Base-by-base conservation (phyloP, 441 rosid genomes). In the Mallotus repandus region DNA sequence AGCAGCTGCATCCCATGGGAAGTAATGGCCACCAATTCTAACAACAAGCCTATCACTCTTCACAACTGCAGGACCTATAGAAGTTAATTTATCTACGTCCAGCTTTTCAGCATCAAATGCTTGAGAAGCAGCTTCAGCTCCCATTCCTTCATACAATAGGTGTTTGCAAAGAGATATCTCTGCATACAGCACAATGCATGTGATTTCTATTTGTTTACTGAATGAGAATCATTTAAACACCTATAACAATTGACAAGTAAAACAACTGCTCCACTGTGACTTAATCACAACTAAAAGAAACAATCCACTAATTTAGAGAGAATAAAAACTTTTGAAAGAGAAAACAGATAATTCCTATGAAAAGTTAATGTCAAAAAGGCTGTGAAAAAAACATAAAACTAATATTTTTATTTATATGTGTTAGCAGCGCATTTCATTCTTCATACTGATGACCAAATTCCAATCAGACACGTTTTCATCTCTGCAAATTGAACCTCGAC, bases 91-190 rank as follows among this genome's bases (percentile, higher is more conserved):
- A 65, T 81, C 78, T 66, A 76, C 69, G 74, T 85, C 89, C 54
- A 85, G 78, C 73, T 84, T 89, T 79, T 83, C 87, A 62, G 89
- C 80, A 74, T 81, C 85, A 83, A 88, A 89, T 78, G 84, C 89
- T 82, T 72, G 81, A 77, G 91, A 81, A 74, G 91, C 90, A 32
- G 91, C 93, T 73, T 83, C 86, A 69, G 85, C 77, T 64, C 88
- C 89, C 88, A 88, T 83, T 75, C 87, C 86, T 81, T 84, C 84
- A 71, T 68, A 54, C 63, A 88, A 70, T 76, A 85, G 77, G 82
- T 86, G 89, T 74, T 84, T 84, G 86, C 88, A 91, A 74, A 89
- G 87, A 81, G 91, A 89, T 66, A 83, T 79, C 83, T 91, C 90
- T 74, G 86, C 91, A 81, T 75, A 80, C 75, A 83, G 80, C 79